Conservation (phyloP, 2,329 filamentous ascomycete genomes). For the Trichoderma cornu-damae region DNA sequence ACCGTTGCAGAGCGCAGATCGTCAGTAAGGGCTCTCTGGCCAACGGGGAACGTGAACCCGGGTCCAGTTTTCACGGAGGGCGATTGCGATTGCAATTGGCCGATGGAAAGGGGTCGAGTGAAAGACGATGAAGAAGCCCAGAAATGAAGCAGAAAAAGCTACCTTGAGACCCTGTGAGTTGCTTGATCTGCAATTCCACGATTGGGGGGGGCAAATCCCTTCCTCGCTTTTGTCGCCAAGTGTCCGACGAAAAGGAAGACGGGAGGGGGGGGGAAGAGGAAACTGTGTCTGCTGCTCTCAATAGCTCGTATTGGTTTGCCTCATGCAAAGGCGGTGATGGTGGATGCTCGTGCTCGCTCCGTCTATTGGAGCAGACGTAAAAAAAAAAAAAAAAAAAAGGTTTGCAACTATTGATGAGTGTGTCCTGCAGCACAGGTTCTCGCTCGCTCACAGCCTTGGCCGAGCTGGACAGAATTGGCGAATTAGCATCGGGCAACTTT, state of each 20-base stretch:
- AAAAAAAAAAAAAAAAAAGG: too few species aligned
- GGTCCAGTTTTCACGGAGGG: neutral
- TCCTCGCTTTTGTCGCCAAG: neutral
- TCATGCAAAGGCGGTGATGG: neutral
- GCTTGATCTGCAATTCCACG: too few species aligned
- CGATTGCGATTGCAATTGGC: neutral
- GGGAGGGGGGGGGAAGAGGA: neutral
- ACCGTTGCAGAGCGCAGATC: neutral
- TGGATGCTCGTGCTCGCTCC: neutral
- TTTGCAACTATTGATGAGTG: slow-evolving; percentile 6
- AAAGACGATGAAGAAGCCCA: neutral
- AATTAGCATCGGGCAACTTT: neutral
- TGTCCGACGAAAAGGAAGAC: neutral
- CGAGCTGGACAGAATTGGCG: neutral
- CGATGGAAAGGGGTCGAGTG: neutral
- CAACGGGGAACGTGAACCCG: neutral
- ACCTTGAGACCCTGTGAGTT: neutral
- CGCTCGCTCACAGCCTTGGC: neutral
- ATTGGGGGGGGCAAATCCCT: neutral
- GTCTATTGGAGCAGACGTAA: neutral
- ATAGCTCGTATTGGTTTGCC: neutral
- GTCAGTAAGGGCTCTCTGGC: too few species aligned
- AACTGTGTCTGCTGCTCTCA: neutral
- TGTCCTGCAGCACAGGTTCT: neutral
- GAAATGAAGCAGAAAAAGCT: too few species aligned